Base-by-base conservation (phyloP, 148 eudicot genomes). In the Fallopia convolvulus region DNA sequence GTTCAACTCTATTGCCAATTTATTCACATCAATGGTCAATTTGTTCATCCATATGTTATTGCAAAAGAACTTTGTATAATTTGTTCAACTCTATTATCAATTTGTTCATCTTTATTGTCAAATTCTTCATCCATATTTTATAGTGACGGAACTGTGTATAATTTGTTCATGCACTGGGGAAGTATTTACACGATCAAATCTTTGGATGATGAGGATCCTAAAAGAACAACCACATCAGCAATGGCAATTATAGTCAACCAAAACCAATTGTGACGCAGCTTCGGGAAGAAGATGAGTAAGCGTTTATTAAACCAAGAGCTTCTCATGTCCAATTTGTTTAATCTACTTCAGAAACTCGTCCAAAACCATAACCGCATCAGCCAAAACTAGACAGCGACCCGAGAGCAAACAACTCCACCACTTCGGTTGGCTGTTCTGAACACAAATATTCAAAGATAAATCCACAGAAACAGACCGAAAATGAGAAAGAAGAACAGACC, bases 241-340 rank as follows among this genome's bases (percentile, higher is more conserved):
- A 87, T 72, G 75, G 92, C 80, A 78, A 92, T 18, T 8, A 88
- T 70, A 81, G 88, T 89, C 79, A 94, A 81, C 30, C 90, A 81
- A 48, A 94, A 83, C 93, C 94, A 92, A 80, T 87, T 90, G 76
- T 82, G 88, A 14, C 91, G 92, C 66, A 79, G 83, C 83, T 83
- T 83, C 17, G 85, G 89, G 14, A 93, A 92, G 40, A 89, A 86
- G 15, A 86, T 30, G 18, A 79, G 63, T 20, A 81, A 85, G 52
- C 90, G 74, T 86, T 87, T 94, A 50, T 81, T 86, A 49, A 83
- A 83, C 93, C 88, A 87, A 77, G 85, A 81, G 76, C 93, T 89
- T 92, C 95, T 94, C 98, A 92, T 94, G 82, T 88, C 98, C 87
- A 85, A 86, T 70, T 82, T 49, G 44, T 78, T 81, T 78, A 9